These are phyloP conservation scores for Solanum gracilifrons DNA, from an alignment of 257 asterid genomes.

Conservation along the genomic window DNA sequence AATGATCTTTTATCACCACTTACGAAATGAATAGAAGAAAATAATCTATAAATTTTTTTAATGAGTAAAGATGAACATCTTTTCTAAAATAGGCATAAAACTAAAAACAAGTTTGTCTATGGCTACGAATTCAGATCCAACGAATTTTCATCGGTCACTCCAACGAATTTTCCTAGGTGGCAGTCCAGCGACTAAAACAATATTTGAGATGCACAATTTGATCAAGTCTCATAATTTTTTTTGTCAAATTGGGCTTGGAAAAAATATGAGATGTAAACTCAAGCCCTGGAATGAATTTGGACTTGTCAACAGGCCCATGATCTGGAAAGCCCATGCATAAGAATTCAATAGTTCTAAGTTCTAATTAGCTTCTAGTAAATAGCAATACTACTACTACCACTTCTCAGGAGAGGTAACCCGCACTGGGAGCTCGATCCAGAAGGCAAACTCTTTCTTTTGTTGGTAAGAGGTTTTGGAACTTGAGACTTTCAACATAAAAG, in stretches of 20 bases:
- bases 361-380: neutral
- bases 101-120: neutral
- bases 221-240: neutral
- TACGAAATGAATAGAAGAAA: neutral
- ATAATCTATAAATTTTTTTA: neutral
- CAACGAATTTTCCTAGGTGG: neutral
- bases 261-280: neutral
- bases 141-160: neutral
- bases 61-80: neutral
- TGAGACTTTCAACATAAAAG: neutral
- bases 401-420: too few species aligned
- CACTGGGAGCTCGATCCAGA: neutral
- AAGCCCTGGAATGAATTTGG: neutral
- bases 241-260: neutral
- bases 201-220: neutral
- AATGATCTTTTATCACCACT: neutral
- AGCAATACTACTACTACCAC: too few species aligned
- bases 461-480: neutral
- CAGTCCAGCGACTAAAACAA: neutral
- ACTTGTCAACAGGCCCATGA: neutral
- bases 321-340: neutral
- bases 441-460: neutral
- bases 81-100: neutral
- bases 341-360: neutral
- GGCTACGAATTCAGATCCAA: neutral